Evolutionary conservation across 495 filamentous ascomycete species (phyloP).

Genomic region (Bombardia bombarda): DNA sequence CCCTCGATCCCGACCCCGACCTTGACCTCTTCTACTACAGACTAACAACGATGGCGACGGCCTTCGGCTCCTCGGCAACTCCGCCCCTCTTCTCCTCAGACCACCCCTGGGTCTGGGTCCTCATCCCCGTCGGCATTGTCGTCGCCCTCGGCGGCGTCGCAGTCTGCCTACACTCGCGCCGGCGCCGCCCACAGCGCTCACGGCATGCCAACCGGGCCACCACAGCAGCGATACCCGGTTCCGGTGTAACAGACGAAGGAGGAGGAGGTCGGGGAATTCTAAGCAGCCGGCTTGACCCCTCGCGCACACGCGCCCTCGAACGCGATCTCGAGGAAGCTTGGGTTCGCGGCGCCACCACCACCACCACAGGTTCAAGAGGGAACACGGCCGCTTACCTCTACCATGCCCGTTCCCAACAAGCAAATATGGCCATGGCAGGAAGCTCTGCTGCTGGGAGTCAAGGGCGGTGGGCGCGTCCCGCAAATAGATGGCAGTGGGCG

Average conservation of each 20-base stretch:
- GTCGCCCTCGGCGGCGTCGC: slow-evolving; percentile 9
- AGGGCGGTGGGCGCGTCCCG: not conserved
- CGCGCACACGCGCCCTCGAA: slow-evolving; percentile 6
- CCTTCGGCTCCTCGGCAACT: not conserved
- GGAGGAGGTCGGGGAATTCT: no score
- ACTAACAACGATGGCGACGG: not conserved
- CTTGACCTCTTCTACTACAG: no score
- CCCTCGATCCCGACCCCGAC: no score
- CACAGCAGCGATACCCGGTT: not conserved
- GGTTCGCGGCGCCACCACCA: slow-evolving; percentile 9
- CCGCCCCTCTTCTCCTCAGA: not conserved
- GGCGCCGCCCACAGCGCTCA: slow-evolving; percentile 2
- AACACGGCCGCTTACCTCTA: not conserved
- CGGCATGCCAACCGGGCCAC: not conserved
- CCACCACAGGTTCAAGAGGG: not conserved
- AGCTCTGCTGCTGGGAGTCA: not conserved
- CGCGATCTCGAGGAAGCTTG: slow-evolving; percentile 20
- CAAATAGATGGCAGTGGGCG: slow-evolving; percentile 4
- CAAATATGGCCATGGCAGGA: no score
- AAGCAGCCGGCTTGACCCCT: not conserved
- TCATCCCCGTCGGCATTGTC: slow-evolving; percentile 17
- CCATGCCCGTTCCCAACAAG: not conserved
- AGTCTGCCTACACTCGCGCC: slow-evolving; percentile 9
- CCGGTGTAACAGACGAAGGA: no score
- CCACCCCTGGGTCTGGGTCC: slow-evolving; percentile 13